Evolutionary conservation across 202 grass and related monocot genomes (phyloP).

Genomic region (Bolboschoenoplectus hybrid): DNA sequence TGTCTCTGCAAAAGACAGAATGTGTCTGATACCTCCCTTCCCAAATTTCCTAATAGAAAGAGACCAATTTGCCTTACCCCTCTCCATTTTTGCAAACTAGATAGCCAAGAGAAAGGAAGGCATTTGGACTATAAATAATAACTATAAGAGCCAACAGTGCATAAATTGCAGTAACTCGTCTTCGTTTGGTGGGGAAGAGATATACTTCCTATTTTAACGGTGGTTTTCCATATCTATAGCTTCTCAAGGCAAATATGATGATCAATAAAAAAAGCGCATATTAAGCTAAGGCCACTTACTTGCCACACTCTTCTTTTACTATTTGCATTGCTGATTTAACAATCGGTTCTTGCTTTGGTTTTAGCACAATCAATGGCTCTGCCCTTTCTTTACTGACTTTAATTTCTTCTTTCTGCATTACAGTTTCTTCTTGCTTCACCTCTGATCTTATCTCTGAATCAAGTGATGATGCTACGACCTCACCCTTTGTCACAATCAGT

Average conservation of each 20-base stretch:
- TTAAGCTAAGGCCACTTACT: slow-evolving; percentile 51
- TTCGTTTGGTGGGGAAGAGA: not conserved
- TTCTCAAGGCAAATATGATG: not conserved
- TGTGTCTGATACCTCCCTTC: not conserved
- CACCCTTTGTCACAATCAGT: slow-evolving; percentile 81
- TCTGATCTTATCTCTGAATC: slow-evolving; percentile 70
- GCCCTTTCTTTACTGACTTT: slow-evolving; percentile 45
- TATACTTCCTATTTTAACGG: not conserved
- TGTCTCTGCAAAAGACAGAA: not conserved
- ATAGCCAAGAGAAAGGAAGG: not conserved
- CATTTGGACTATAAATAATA: not conserved
- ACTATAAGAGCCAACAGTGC: too few relatives aligned
- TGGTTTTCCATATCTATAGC: not conserved
- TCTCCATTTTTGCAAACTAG: not conserved
- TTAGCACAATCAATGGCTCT: slow-evolving; percentile 38
- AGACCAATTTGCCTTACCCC: not conserved
- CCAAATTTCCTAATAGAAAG: not conserved
- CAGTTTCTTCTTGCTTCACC: slow-evolving; percentile 49
- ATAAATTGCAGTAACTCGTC: not conserved
- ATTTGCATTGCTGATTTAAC: slow-evolving; percentile 80
- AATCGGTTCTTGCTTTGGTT: slow-evolving; percentile 58
- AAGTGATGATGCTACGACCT: slow-evolving; percentile 55
- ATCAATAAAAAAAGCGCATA: not conserved
- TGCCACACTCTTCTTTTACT: slow-evolving; percentile 70
- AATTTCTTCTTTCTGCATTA: slow-evolving; percentile 17